Evolutionary conservation across 352 stramenopile genomes (phyloP), one percentile per base, ranked within the genome.

Genomic region (Plasmopara muralis): DNA sequence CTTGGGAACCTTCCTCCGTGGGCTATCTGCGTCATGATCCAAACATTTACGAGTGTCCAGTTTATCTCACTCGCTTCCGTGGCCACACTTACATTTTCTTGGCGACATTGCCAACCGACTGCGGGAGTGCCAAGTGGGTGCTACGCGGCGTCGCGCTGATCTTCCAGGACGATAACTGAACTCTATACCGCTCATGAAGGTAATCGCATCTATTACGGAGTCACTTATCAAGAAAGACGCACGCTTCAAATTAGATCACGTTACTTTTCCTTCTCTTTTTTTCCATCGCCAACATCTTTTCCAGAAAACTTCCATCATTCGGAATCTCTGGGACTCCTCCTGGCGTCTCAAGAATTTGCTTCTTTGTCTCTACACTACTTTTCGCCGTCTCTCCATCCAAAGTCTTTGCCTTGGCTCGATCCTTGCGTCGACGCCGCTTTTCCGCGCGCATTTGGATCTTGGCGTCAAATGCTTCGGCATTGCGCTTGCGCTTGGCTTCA

Each of bases 61-160:
- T 98, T 13, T 99, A 98, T 68, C 88, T 97, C 38, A 99, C 96
- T 9, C 95, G 87, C n/a, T 97, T 98, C 71, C 84, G 95, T 25
- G 94, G 95, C 2, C 90, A 95, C 49, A 98, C 92, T 25, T 98
- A 98, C 68, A 87, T 98, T 35, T 98, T 98, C 57, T 68, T 98
- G 34, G 93, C 94, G 7, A 98, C 95, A 39, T 68, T 99, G 18
- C 95, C 93, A 38, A 98, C 92, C 1, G 77, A 93, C 57, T 92
- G 79, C 46, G 81, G 77, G 16, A 71, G 85, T 44, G 84, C 94
- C 33, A 98, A 98, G 66, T 98, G 95, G 95, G 85, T 97, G 2
- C 64, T 97, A 12, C 89, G 89, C 33, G 94, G 91, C 48, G 95
- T 97, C 35, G 92, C 91, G 6, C 73, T 98, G 16, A 64, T 98